These are phyloP conservation scores for Tuber melanosporum DNA, from an alignment of 495 filamentous ascomycete genomes.

Conservation along the genomic window DNA sequence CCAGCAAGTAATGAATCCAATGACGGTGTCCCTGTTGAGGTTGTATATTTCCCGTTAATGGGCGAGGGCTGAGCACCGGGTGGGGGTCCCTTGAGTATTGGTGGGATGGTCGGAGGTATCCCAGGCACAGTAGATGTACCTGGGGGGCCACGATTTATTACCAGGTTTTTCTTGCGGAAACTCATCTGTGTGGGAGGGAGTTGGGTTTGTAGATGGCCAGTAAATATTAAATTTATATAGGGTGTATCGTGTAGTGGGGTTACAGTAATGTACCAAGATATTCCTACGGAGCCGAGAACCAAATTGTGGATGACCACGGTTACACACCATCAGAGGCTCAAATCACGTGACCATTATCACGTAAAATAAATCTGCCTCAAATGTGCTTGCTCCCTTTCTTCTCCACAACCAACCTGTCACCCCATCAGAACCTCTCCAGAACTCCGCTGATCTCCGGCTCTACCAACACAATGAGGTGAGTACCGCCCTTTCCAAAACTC, in stretches of 20 bases:
- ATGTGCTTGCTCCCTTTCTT: background rate
- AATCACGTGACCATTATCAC: background rate
- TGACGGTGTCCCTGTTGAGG: slow-evolving; percentile 79
- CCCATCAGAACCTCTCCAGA: background rate
- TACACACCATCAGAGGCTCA: background rate
- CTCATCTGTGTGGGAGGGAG: slow-evolving; percentile 56
- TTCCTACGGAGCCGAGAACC: background rate
- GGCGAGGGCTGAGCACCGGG: slow-evolving; percentile 82
- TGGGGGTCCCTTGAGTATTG: slow-evolving; percentile 43
- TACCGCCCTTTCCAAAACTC: slow-evolving; percentile 35
- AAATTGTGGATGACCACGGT: background rate
- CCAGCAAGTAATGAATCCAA: slow-evolving; percentile 80
- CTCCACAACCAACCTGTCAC: background rate
- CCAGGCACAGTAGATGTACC: slow-evolving; percentile 28
- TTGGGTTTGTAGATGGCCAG: background rate
- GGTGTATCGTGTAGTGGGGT: background rate
- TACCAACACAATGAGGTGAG: background rate
- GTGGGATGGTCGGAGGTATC: background rate
- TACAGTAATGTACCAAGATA: background rate
- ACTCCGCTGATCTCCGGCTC: background rate
- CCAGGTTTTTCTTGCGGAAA: slow-evolving; percentile 81
- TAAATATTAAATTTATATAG: background rate
- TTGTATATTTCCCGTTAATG: slow-evolving; percentile 78
- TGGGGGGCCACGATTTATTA: slow-evolving; percentile 49
- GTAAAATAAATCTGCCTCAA: background rate